Evolutionary conservation across 2,329 filamentous ascomycete species (phyloP).

Genomic region (Aspergillus pseudonomiae): DNA sequence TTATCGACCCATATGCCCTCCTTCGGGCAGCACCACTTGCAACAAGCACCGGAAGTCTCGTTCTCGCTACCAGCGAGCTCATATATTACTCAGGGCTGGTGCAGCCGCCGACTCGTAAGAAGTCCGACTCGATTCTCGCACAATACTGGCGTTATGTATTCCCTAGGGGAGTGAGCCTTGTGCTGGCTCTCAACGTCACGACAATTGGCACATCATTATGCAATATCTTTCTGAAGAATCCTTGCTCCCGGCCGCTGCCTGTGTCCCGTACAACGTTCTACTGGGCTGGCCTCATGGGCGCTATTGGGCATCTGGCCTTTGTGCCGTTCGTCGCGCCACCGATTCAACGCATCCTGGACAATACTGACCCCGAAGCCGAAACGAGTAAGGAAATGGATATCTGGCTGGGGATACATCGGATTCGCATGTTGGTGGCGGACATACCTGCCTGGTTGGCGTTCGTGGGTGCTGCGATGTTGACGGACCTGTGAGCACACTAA

Average conservation of each 20-base stretch:
- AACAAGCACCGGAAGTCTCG: not conserved
- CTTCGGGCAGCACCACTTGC: not conserved
- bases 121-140: not conserved
- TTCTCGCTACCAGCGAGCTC: not conserved
- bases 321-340: slow-evolving; percentile 20
- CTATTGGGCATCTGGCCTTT: slow-evolving; percentile 20
- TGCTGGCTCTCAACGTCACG: slow-evolving; percentile 18
- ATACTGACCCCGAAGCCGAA: slow-evolving; percentile 6
- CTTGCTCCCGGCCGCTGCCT: not conserved
- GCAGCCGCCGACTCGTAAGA: not conserved
- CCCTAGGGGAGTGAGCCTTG: slow-evolving; percentile 13
- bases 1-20: not conserved
- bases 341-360: slow-evolving; percentile 18
- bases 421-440: slow-evolving; percentile 15
- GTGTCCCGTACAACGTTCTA: slow-evolving; percentile 17
- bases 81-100: not conserved
- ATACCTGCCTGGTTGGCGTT: slow-evolving; percentile 18
- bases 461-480: slow-evolving; percentile 1
- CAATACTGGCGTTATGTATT: slow-evolving; percentile 9
- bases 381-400: slow-evolving; percentile 19
- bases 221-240: slow-evolving; percentile 9
- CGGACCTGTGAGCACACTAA: not conserved
- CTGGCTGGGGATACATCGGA: slow-evolving; percentile 10
- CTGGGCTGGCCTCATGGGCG: slow-evolving; percentile 18
- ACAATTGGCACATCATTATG: slow-evolving; percentile 16